Base-by-base conservation (phyloP, 306 rosid genomes). In the Citrullus colocynthis region DNA sequence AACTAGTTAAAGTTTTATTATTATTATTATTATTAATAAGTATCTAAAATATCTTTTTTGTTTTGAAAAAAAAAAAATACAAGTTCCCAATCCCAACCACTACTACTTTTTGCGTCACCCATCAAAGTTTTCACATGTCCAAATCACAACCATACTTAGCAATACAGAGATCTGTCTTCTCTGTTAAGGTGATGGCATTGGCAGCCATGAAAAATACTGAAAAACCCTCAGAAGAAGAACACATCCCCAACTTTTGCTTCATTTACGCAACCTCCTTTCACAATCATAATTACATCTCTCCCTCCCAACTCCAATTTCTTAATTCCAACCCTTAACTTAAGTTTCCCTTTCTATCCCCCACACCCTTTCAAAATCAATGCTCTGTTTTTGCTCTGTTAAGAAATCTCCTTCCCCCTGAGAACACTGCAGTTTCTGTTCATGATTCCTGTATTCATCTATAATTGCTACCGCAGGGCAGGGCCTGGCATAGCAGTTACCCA, bases 371-470 rank as follows among this genome's bases (percentile, higher is more conserved):
- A 49, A 24, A 72, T 72, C 28, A 72, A 72, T 28, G 59, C 59
- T 63, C 59, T 72, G 76, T 45, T 72, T 49, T 71, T 72, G 41
- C 28, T 72, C 77, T 72, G 44, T 72, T 72, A 9, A 51, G 17
- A 72, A 51, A 72, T 48, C 42, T 49, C 76, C 76, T 72, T 51
- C 76, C 39, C 39, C 14, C 3, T 39, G 13, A 10, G 20, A 65
- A 4, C 9, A 13, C 75, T 41, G 11, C 55, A 45, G 5, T 71
- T 70, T 3, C 7, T 21, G 12, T 71, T 1, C 76, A 45, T 3
- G 76, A 48, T 28, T 49, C 56, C 55, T 69, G 6, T 21, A 2
- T 20, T 69, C 20, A 9, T 44, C 56, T 12, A 3, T 69, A 44
- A 71, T 71, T 70, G 39, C 57, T 1, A 13, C 16, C 44, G 36